A percentile compares a stretch with the other conserved stretches of the same genome.
Evolutionary conservation across 768 basidiomycete genomes (phyloP).

Genomic region (Lactarius sanguifluus): DNA sequence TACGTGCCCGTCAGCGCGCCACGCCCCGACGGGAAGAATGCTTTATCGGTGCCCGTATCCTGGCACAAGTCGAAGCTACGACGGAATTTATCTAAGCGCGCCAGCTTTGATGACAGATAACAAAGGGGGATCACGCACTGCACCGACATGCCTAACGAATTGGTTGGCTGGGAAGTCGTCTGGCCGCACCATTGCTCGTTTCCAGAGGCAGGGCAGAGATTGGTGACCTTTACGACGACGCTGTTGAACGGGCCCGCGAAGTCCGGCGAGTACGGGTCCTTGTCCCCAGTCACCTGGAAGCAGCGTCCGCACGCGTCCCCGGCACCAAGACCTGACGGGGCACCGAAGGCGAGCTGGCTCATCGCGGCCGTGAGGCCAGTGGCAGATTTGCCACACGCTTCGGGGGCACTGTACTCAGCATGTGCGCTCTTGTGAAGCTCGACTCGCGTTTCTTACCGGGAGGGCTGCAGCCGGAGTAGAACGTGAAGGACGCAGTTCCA

Average conservation of each 20-base stretch:
- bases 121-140: conserved; percentile 43
- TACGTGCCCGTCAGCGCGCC: conserved; percentile 54
- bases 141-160: conserved; percentile 46
- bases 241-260: conserved; percentile 52
- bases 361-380: conserved; percentile 56
- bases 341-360: conserved; percentile 56
- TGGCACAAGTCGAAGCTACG: conserved; percentile 60
- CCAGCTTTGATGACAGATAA: neutral
- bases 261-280: conserved; percentile 52
- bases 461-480: conserved; percentile 49
- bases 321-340: conserved; percentile 47
- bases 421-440: neutral
- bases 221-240: conserved; percentile 53
- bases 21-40: conserved; percentile 57
- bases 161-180: conserved; percentile 41
- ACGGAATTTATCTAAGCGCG: neutral
- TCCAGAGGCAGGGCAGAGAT: conserved; percentile 47
- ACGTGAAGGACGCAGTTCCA: conserved; percentile 57
- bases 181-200: conserved; percentile 59
- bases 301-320: conserved; percentile 65
- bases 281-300: conserved; percentile 50
- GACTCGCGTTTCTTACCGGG: conserved; percentile 41
- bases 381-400: conserved; percentile 54
- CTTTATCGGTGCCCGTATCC: conserved; percentile 51
- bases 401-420: neutral